Evolutionary conservation across 305 asterid species (phyloP).

Genomic region (Fraxinus latifolia): DNA sequence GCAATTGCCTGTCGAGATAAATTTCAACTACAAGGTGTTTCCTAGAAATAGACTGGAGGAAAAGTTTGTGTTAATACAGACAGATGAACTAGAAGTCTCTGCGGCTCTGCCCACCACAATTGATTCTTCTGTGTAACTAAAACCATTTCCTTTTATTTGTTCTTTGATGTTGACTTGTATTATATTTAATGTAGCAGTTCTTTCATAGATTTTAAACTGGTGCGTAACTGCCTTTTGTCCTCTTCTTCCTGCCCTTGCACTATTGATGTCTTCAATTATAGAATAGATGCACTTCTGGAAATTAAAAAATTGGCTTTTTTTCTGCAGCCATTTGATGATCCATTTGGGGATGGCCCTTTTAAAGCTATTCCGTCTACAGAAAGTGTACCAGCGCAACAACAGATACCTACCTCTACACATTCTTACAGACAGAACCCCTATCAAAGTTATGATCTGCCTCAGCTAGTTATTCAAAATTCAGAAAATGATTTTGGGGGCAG

Average conservation of each 20-base stretch:
- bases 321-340: slow-evolving; percentile 84
- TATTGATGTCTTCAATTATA: slow-evolving; percentile 1
- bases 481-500: slow-evolving; percentile 43
- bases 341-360: slow-evolving; percentile 95
- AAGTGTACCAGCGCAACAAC: slow-evolving; percentile 39
- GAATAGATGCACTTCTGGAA: not conserved
- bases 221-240: not conserved
- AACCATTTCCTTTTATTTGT: not conserved
- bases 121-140: not conserved
- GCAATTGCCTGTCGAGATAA: not conserved
- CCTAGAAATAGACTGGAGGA: not conserved
- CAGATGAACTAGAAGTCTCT: not conserved
- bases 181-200: not conserved
- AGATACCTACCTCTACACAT: slow-evolving; percentile 32
- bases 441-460: slow-evolving; percentile 42
- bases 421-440: slow-evolving; percentile 40
- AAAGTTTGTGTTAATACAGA: not conserved
- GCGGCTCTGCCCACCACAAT: not conserved
- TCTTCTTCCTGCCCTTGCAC: not conserved
- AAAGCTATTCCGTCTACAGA: slow-evolving; percentile 57
- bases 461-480: slow-evolving; percentile 37
- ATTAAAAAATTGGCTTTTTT: slow-evolving; percentile 4
- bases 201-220: not conserved
- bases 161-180: not conserved
- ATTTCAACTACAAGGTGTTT: not conserved